Evolutionary conservation across 495 filamentous ascomycete species (phyloP).

Genomic region (Neurospora terricola): DNA sequence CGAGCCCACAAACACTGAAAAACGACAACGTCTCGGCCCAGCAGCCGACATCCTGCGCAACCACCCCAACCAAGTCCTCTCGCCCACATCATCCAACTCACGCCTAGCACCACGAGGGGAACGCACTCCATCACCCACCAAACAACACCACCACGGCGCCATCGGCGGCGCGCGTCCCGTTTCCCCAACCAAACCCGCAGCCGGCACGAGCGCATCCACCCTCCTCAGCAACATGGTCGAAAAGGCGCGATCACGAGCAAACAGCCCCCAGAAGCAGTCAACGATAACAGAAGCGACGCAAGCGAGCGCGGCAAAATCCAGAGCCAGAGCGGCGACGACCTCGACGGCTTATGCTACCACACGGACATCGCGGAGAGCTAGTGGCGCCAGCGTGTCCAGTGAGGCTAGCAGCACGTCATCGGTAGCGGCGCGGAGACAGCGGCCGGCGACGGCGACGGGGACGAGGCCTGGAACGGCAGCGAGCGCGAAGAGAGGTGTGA

Average conservation of each 20-base stretch:
- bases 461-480: conserved; percentile 15
- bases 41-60: conserved; percentile 16
- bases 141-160: conserved; percentile 19
- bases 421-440: conserved; percentile 27
- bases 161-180: conserved; percentile 21
- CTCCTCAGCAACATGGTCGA: conserved; percentile 52
- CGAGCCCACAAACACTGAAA: conserved; percentile 40
- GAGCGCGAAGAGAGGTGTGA: conserved; percentile 26
- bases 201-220: conserved; percentile 15
- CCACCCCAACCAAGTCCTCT: conserved; percentile 48
- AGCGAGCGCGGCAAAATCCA: conserved; percentile 24
- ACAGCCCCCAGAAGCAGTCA: conserved; percentile 8
- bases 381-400: conserved; percentile 38
- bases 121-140: conserved; percentile 5
- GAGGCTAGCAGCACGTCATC: conserved; percentile 35
- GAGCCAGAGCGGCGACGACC: conserved; percentile 16
- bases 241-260: conserved; percentile 35
- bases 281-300: conserved; percentile 3
- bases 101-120: conserved; percentile 42
- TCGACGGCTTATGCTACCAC: conserved; percentile 21
- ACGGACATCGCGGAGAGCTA: conserved; percentile 36
- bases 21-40: conserved; percentile 24
- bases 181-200: conserved; percentile 33
- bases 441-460: conserved; percentile 28
- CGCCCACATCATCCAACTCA: conserved; percentile 73